Conservation (phyloP, 805 yeast genomes). For the Nakazawaea ishiwadae region DNA sequence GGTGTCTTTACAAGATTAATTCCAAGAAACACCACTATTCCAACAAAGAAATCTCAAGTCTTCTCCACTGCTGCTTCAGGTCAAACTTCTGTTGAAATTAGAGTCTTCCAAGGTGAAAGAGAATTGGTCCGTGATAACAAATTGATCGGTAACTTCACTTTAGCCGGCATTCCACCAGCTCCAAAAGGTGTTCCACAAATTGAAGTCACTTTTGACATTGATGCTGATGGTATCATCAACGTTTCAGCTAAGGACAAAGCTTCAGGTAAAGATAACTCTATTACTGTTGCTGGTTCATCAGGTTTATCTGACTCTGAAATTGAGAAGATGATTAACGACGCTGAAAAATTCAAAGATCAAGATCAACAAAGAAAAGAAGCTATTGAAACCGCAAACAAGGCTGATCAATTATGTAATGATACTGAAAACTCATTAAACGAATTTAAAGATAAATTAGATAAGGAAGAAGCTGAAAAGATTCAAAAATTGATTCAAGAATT, state of each 20-base stretch:
- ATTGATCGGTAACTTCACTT: constrained; percentile 93
- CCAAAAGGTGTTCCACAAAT: constrained; percentile 94
- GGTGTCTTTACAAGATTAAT: constrained; percentile 93
- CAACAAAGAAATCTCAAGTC: constrained; percentile 93
- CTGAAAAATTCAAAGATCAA: constrained; percentile 52
- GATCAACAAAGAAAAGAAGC: constrained; percentile 59
- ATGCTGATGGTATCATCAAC: constrained; percentile 88
- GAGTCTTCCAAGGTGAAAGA: constrained; percentile 99
- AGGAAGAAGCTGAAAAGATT: constrained; percentile 42
- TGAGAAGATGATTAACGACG: constrained; percentile 57
- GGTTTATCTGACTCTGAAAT: constrained; percentile 70
- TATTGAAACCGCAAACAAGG: constrained; percentile 70
- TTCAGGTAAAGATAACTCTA: constrained; percentile 71
- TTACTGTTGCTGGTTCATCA: constrained; percentile 65
- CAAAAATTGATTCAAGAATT: constrained; percentile 51
- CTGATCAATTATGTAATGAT: constrained; percentile 78
- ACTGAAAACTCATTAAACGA: constrained; percentile 82
- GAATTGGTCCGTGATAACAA: constrained; percentile 97
- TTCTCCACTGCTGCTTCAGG: constrained; percentile 96
- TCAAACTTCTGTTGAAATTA: constrained; percentile 93
- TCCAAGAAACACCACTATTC: constrained; percentile 92
- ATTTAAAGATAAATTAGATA: constrained; percentile 58
- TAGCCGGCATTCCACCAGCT: constrained; percentile 92
- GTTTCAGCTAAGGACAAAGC: constrained; percentile 79
- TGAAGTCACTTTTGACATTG: constrained; percentile 93